Evolutionary conservation across 2,329 filamentous ascomycete species (phyloP).

Genomic region (Daldinia sp.): DNA sequence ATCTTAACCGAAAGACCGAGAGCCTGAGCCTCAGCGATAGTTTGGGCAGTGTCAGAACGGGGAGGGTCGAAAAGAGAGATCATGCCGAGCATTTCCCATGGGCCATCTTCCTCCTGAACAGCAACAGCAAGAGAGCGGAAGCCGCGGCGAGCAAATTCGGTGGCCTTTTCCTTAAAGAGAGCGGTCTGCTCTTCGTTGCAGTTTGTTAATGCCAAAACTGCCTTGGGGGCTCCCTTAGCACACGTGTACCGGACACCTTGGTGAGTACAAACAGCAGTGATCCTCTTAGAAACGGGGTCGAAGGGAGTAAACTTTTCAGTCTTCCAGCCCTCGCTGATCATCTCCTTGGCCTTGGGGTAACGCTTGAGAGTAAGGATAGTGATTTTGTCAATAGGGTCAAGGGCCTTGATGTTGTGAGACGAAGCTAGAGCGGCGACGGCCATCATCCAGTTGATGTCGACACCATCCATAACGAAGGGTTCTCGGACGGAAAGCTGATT

Average conservation of each 20-base stretch:
- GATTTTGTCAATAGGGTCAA: conserved; percentile 81
- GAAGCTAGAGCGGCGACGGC: conserved; percentile 78
- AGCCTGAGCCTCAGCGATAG: conserved; percentile 78
- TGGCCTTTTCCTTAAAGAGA: conserved; percentile 76
- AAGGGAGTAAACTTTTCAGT: conserved; percentile 83
- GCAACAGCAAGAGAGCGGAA: conserved; percentile 81
- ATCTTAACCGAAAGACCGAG: conserved; percentile 81
- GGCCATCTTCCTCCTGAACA: conserved; percentile 78
- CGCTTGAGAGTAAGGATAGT: conserved; percentile 78
- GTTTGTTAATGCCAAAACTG: conserved; percentile 74
- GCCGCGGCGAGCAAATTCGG: conserved; percentile 79
- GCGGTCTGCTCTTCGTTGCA: conserved; percentile 73
- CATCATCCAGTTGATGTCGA: conserved; percentile 85
- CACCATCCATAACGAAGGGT: conserved; percentile 77
- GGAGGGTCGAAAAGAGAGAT: conserved; percentile 81
- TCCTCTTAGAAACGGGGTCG: conserved; percentile 83
- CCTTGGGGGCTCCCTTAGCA: conserved; percentile 80
- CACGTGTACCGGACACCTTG: conserved; percentile 76
- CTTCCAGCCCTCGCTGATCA: conserved; percentile 78
- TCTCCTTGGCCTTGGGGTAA: conserved; percentile 79
- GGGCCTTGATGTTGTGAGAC: conserved; percentile 80
- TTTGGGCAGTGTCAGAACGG: conserved; percentile 79
- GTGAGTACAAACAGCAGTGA: conserved; percentile 74
- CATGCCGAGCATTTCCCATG: conserved; percentile 78
- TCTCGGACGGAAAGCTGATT: conserved; percentile 79